Evolutionary conservation across 2,329 filamentous ascomycete genomes (phyloP).

Genomic region (Fusarium fracticaudum): DNA sequence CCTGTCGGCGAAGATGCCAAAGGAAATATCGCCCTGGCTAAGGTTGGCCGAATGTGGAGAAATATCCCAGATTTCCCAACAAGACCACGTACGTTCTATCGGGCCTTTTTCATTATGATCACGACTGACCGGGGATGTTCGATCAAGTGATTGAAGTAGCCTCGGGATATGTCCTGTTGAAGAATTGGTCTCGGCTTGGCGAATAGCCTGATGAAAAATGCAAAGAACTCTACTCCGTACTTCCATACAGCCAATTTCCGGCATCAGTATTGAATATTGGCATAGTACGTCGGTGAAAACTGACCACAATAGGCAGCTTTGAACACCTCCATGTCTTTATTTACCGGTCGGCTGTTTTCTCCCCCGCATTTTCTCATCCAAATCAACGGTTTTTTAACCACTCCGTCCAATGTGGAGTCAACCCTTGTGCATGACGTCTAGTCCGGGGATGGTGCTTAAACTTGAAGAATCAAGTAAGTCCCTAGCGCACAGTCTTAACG

Average conservation of each 20-base stretch:
- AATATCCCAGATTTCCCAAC: neutral
- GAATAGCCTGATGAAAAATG: accelerated
- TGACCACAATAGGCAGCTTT: neutral
- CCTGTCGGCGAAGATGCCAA: neutral
- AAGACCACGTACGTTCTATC: neutral
- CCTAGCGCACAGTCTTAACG: neutral
- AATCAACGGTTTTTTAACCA: neutral
- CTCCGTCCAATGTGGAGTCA: neutral
- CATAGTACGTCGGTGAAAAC: neutral
- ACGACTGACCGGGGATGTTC: neutral
- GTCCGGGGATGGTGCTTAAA: neutral
- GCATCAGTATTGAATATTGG: neutral
- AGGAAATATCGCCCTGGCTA: neutral
- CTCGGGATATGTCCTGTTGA: accelerated
- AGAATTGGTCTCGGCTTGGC: accelerated
- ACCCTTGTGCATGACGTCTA: neutral
- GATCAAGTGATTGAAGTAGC: accelerated
- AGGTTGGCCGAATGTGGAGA: neutral
- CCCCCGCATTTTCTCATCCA: neutral
- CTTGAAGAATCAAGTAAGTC: neutral
- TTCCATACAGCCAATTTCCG: neutral
- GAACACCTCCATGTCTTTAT: neutral
- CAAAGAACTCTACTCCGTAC: neutral
- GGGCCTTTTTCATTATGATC: neutral
- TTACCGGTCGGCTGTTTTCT: neutral